Percentiles rank a stretch among this genome's conserved stretches.
Evolutionary conservation across 176 grass and related monocot species (phyloP).

Genomic region (Aegilops tauschii): DNA sequence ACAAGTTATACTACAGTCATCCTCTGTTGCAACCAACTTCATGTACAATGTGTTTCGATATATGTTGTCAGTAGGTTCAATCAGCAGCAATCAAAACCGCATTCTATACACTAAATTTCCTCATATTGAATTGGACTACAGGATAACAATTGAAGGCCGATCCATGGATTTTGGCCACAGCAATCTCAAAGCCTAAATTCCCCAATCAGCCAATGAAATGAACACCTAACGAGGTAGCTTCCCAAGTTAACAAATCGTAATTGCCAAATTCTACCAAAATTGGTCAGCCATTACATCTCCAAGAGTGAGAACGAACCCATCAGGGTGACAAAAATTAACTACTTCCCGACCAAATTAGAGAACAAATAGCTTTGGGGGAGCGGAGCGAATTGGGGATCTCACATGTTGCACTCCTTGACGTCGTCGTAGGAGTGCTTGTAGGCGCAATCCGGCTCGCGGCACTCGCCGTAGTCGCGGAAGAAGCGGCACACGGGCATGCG

Average conservation of each 20-base stretch:
- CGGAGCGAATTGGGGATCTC: background rate
- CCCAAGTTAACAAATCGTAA: background rate
- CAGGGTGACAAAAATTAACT: background rate
- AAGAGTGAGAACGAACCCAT: background rate
- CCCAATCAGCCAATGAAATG: background rate
- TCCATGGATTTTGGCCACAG: background rate
- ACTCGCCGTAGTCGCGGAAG: slow-evolving; percentile 89
- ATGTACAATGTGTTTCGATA: background rate
- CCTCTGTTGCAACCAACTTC: slow-evolving; percentile 7
- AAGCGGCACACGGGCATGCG: slow-evolving; percentile 99
- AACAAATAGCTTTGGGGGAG: background rate
- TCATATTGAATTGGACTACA: background rate
- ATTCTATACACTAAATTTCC: background rate
- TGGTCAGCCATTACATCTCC: background rate
- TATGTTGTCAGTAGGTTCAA: slow-evolving; percentile 6
- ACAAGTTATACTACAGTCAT: background rate
- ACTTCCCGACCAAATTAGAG: background rate
- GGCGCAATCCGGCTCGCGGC: slow-evolving; percentile 88
- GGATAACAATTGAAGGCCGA: background rate
- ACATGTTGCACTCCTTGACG: slow-evolving; percentile 99
- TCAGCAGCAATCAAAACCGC: background rate
- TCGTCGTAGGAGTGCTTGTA: slow-evolving; percentile 98
- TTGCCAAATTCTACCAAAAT: background rate
- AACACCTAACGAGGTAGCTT: background rate
- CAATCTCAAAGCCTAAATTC: background rate